Evolutionary conservation across 352 stramenopile species (phyloP).

Genomic region (Phytophthora capsici): DNA sequence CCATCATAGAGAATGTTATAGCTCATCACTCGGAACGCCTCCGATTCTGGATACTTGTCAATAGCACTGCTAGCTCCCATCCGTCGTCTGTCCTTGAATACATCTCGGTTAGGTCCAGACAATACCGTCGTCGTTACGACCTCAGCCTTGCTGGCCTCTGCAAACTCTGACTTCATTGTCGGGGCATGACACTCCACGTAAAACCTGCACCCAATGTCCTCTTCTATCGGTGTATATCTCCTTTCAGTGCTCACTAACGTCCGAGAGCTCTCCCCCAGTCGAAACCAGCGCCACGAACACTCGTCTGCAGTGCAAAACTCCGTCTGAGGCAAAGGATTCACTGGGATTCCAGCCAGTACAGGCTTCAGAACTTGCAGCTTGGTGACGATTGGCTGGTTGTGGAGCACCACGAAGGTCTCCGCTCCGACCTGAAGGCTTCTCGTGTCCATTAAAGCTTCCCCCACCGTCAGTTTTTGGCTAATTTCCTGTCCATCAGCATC

Average conservation of each 20-base stretch:
- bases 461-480: slow-evolving; percentile 38
- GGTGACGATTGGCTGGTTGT: slow-evolving; percentile 69
- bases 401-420: slow-evolving; percentile 53
- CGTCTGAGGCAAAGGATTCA: slow-evolving; percentile 55
- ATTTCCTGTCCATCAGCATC: slow-evolving; percentile 44
- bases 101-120: slow-evolving; percentile 52
- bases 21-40: slow-evolving; percentile 77
- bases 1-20: slow-evolving; percentile 85
- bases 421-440: slow-evolving; percentile 50
- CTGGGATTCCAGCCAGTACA: slow-evolving; percentile 50
- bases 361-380: slow-evolving; percentile 54
- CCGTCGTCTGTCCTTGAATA: slow-evolving; percentile 52
- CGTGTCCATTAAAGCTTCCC: slow-evolving; percentile 56
- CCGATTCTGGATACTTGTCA: slow-evolving; percentile 15
- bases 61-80: slow-evolving; percentile 22
- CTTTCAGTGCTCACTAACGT: slow-evolving; percentile 27
- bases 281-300: slow-evolving; percentile 72
- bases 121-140: slow-evolving; percentile 47
- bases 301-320: slow-evolving; percentile 71
- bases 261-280: slow-evolving; percentile 16
- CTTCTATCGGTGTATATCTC: slow-evolving; percentile 47
- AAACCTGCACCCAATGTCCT: slow-evolving; percentile 56
- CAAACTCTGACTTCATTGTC: slow-evolving; percentile 34
- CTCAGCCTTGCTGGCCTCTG: slow-evolving; percentile 42
- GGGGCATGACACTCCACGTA: slow-evolving; percentile 65